A percentile compares a stretch with the other conserved stretches of the same genome.
These are phyloP conservation scores for Phylloporus sp. DNA, from an alignment of 768 basidiomycete species.

Conservation along the genomic window DNA sequence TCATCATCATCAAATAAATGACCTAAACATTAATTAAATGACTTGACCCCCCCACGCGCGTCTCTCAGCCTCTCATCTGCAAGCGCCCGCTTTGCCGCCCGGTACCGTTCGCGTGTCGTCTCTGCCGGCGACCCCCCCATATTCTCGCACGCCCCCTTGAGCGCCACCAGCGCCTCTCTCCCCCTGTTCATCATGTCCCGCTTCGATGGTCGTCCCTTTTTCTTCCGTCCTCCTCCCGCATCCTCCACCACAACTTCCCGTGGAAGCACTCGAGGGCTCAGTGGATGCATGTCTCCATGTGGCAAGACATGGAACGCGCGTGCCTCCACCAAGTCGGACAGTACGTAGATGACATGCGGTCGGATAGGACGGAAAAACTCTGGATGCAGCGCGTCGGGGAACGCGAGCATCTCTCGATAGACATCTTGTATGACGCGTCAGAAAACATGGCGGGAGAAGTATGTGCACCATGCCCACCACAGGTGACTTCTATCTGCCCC, in stretches of 20 bases:
- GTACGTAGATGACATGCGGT: slow-evolving; percentile 46
- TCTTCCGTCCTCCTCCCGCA: slow-evolving; percentile 32
- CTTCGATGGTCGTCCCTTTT: slow-evolving; percentile 61
- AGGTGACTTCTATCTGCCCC: slow-evolving; percentile 56
- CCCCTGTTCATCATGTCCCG: slow-evolving; percentile 55
- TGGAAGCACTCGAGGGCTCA: slow-evolving; percentile 63
- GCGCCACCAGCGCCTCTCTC: slow-evolving; percentile 40
- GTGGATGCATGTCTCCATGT: slow-evolving; percentile 39
- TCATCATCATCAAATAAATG: too few relatives aligned
- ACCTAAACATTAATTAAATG: too few relatives aligned
- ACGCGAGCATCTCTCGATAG: slow-evolving; percentile 41
- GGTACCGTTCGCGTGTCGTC: slow-evolving; percentile 39
- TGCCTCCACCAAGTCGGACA: slow-evolving; percentile 44
- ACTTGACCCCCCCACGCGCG: slow-evolving; percentile 49
- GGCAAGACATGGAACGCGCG: slow-evolving; percentile 61
- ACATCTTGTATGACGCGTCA: slow-evolving; percentile 43
- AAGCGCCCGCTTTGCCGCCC: slow-evolving; percentile 37
- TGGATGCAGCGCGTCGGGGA: slow-evolving; percentile 44
- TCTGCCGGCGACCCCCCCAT: slow-evolving; percentile 21
- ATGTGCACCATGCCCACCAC: slow-evolving; percentile 37
- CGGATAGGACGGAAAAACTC: slow-evolving; percentile 42
- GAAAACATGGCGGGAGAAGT: not conserved
- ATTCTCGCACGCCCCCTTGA: slow-evolving; percentile 46
- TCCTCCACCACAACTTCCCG: slow-evolving; percentile 58
- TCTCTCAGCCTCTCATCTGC: slow-evolving; percentile 38